Evolutionary conservation across 495 filamentous ascomycete species (phyloP).

Genomic region (Evansstolkia leycettana): DNA sequence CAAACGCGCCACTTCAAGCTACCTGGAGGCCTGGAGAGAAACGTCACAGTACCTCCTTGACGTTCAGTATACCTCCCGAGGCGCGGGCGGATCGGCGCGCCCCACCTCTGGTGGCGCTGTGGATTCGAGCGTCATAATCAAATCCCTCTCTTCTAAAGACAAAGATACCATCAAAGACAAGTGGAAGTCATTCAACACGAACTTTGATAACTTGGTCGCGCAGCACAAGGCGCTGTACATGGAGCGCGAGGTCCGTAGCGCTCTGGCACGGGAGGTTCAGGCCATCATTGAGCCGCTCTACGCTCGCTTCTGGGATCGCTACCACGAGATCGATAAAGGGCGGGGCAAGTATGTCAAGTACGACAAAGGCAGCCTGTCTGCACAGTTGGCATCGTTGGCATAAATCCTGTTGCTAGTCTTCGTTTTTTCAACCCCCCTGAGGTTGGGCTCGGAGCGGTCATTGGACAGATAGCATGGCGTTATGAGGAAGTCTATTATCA

Average conservation of each 20-base stretch:
- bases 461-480: background rate
- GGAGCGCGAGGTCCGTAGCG: conserved; percentile 75
- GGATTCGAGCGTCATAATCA: conserved; percentile 71
- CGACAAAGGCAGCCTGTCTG: conserved; percentile 56
- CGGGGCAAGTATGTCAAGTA: conserved; percentile 97
- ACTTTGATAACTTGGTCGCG: conserved; percentile 75
- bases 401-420: conserved; percentile 1
- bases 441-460: background rate
- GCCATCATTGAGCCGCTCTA: conserved; percentile 89
- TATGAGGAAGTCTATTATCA: background rate
- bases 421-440: background rate
- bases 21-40: conserved; percentile 83
- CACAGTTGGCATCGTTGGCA: conserved; percentile 30
- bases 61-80: conserved; percentile 76
- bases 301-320: conserved; percentile 89
- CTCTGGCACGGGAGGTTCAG: conserved; percentile 71
- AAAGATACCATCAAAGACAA: conserved; percentile 95
- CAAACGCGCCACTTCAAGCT: conserved; percentile 71
- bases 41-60: conserved; percentile 76
- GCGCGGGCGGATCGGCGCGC: conserved; percentile 27
- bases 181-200: conserved; percentile 80
- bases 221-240: conserved; percentile 70
- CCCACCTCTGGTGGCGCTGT: conserved; percentile 56
- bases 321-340: conserved; percentile 95
- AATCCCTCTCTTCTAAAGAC: conserved; percentile 72